phyloP scores from a whole-genome alignment of 2,329 filamentous ascomycete species.

The Xylariaceae sp. region DNA sequence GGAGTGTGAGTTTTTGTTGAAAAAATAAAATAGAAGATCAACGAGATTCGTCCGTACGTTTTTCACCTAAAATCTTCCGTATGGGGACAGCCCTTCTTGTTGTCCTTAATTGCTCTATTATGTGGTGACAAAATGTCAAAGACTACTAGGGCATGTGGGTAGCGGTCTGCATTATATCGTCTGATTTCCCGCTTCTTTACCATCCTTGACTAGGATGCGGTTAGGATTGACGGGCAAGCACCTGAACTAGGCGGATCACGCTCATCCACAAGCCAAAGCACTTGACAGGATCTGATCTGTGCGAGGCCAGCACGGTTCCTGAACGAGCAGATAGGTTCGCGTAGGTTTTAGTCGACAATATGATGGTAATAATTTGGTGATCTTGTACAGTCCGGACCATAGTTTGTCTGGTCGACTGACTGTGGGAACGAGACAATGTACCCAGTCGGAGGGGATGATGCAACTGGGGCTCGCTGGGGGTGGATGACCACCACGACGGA shows the following conservation, averaged over 20 bases:
- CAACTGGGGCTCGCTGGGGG: constrained; percentile 30
- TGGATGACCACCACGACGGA: constrained; percentile 32
- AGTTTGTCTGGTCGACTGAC: constrained; percentile 43
- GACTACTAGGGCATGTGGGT: constrained; percentile 32
- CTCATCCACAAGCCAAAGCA: constrained; percentile 43
- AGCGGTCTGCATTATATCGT: constrained; percentile 42
- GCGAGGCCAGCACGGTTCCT: constrained; percentile 45
- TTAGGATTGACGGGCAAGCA: constrained; percentile 37
- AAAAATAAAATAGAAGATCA: constrained; percentile 14
- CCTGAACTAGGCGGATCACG: constrained; percentile 36
- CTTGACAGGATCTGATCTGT: constrained; percentile 42
- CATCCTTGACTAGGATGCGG: constrained; percentile 30
- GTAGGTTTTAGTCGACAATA: constrained; percentile 40
- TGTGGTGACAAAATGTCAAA: constrained; percentile 33
- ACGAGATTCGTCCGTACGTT: constrained; percentile 21
- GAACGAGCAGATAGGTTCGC: constrained; percentile 38
- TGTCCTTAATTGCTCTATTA: constrained; percentile 33
- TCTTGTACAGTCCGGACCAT: constrained; percentile 45
- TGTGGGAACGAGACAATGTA: constrained; percentile 44
- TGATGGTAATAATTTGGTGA: constrained; percentile 54
- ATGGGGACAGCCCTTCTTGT: constrained; percentile 32
- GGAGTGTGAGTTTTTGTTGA: constrained; percentile 22
- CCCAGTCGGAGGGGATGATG: constrained; percentile 39
- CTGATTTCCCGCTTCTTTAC: constrained; percentile 39
- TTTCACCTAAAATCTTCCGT: constrained; percentile 28